Evolutionary conservation across 768 basidiomycete species (phyloP).

Genomic region (Chalciporus piperatus): DNA sequence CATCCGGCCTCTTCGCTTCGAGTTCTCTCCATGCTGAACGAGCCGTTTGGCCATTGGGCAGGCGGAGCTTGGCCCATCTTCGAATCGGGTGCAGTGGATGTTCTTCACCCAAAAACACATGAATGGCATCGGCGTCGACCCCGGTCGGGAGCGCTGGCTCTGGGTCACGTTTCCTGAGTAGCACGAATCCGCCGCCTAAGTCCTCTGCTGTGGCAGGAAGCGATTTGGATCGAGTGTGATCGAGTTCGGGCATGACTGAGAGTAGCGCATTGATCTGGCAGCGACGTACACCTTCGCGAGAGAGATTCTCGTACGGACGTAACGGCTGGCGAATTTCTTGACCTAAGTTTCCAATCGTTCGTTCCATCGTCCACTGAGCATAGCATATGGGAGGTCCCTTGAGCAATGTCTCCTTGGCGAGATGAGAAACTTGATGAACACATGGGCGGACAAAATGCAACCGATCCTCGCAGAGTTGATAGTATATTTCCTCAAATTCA

Average conservation of each 20-base stretch:
- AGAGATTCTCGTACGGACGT: slow-evolving; percentile 24
- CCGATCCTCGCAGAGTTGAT: slow-evolving; percentile 16
- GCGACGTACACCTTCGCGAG: slow-evolving; percentile 21
- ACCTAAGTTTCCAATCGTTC: slow-evolving; percentile 26
- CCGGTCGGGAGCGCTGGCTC: no score
- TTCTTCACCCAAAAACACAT: no score
- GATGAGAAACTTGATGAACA: slow-evolving; percentile 26
- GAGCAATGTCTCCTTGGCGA: slow-evolving; percentile 18
- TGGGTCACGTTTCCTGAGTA: slow-evolving; percentile 7
- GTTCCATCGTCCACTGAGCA: slow-evolving; percentile 32
- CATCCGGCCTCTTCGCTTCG: no score
- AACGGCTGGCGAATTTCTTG: slow-evolving; percentile 24
- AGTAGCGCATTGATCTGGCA: slow-evolving; percentile 17
- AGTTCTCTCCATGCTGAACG: no score
- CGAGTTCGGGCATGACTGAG: slow-evolving; percentile 13
- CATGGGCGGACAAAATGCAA: slow-evolving; percentile 28
- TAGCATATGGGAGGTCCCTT: slow-evolving; percentile 20
- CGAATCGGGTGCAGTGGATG: no score
- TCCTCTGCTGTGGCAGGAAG: slow-evolving; percentile 6
- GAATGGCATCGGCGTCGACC: no score
- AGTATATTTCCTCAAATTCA: slow-evolving; percentile 30
- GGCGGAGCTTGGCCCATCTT: no score
- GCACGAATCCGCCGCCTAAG: slow-evolving; percentile 22
- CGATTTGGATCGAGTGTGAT: background rate
- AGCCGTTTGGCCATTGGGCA: no score